Percentiles rank a stretch among this genome's conserved stretches.
Conservation (phyloP, 257 asterid species). For the Plantago major region DNA sequence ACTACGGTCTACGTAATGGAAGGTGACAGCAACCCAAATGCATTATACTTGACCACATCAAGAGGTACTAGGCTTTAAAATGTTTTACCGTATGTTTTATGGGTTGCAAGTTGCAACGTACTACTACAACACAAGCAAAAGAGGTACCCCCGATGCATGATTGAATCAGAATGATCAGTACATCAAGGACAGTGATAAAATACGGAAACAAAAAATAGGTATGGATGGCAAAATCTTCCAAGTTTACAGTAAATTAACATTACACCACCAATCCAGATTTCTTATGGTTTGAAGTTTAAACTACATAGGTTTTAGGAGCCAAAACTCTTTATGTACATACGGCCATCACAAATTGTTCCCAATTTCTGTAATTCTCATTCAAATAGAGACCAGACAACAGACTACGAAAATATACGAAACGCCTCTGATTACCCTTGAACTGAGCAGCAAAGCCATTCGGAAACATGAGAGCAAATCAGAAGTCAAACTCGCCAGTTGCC, state of each 20-base stretch:
- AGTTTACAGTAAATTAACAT: constrained; percentile 19
- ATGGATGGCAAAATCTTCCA: constrained; percentile 20
- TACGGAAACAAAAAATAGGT: not conserved
- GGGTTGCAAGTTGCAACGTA: too few relatives aligned
- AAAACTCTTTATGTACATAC: constrained; percentile 44
- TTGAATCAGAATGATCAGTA: too few relatives aligned
- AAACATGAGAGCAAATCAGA: constrained; percentile 38
- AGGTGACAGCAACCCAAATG: too few relatives aligned
- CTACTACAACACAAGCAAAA: too few relatives aligned
- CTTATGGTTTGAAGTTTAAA: constrained; percentile 17
- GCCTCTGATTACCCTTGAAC: constrained; percentile 20
- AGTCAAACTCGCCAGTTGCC: constrained; percentile 87
- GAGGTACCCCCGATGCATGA: too few relatives aligned
- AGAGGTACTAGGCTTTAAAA: too few relatives aligned
- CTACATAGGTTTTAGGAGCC: constrained; percentile 22
- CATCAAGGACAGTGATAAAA: too few relatives aligned
- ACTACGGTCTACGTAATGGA: too few relatives aligned
- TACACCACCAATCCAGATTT: constrained; percentile 11
- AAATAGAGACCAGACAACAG: constrained; percentile 24
- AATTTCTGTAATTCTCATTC: constrained; percentile 25
- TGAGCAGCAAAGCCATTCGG: constrained; percentile 15
- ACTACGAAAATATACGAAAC: constrained; percentile 17
- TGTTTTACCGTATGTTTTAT: too few relatives aligned
- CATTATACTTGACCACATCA: too few relatives aligned
- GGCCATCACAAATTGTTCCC: constrained; percentile 28